These are phyloP conservation scores for Papiliotrema nemorosa DNA, from an alignment of 1,284 basidiomycete species.

Conservation along the genomic window DNA sequence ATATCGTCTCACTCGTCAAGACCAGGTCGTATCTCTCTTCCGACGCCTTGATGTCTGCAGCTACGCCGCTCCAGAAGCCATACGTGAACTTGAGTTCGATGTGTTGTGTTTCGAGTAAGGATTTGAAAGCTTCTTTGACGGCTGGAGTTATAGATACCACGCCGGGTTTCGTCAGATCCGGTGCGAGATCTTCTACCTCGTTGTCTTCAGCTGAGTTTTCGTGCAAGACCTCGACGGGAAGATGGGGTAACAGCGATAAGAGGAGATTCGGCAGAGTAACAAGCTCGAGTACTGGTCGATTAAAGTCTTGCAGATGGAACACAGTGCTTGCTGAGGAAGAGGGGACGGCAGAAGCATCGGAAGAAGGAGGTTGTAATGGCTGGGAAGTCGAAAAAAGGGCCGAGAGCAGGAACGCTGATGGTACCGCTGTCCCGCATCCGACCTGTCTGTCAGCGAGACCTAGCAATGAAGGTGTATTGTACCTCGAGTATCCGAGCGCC, in stretches of 20 bases:
- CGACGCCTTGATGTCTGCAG: conserved; percentile 9
- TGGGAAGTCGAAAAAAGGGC: conserved; percentile 54
- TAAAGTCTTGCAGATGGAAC: conserved; percentile 93
- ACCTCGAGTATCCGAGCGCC: conserved; percentile 56
- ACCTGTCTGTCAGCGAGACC: conserved; percentile 50
- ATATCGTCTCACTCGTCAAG: conserved; percentile 90
- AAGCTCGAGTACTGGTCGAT: conserved; percentile 72
- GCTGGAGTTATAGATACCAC: conserved; percentile 59
- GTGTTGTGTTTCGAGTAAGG: conserved; percentile 56
- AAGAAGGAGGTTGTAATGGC: not conserved
- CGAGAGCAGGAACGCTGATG: conserved; percentile 69
- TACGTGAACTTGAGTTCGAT: conserved; percentile 72
- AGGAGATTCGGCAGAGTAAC: conserved; percentile 85
- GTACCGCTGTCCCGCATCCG: conserved; percentile 89
- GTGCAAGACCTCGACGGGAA: conserved; percentile 20
- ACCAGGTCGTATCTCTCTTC: conserved; percentile 63
- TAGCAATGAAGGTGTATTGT: not conserved
- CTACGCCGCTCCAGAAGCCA: conserved; percentile 65
- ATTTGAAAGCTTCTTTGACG: conserved; percentile 63
- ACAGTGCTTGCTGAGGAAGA: conserved; percentile 49
- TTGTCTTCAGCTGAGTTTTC: conserved; percentile 41
- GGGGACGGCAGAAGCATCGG: conserved; percentile 1
- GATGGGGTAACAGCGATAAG: conserved; percentile 53
- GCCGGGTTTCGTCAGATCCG: conserved; percentile 25
- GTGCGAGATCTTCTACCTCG: conserved; percentile 51